Percentiles rank a stretch among this genome's conserved stretches.
phyloP scores from a whole-genome alignment of 2,329 filamentous ascomycete species.

The Aspergillus awamori region DNA sequence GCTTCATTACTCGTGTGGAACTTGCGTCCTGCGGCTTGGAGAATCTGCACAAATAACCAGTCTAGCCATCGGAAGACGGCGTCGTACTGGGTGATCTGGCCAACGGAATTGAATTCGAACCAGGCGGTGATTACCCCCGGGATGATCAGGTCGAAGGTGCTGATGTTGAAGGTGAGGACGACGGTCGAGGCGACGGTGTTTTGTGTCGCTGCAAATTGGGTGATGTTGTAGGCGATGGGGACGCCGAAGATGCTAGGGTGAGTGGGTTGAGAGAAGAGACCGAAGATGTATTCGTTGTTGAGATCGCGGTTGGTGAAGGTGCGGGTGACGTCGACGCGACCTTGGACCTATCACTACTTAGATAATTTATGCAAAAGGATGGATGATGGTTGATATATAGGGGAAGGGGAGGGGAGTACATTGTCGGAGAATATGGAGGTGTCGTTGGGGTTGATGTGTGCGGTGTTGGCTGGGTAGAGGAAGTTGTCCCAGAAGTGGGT shows the following conservation, averaged over 20 bases:
- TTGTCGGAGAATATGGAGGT: slow-evolving; percentile 27
- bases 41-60: slow-evolving; percentile 12
- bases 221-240: slow-evolving; percentile 29
- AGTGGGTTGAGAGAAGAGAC: slow-evolving; percentile 26
- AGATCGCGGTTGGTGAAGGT: slow-evolving; percentile 30
- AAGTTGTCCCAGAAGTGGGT: slow-evolving; percentile 29
- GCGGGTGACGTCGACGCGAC: slow-evolving; percentile 31
- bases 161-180: slow-evolving; percentile 30
- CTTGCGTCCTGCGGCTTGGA: slow-evolving; percentile 14
- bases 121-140: slow-evolving; percentile 23
- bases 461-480: slow-evolving; percentile 28
- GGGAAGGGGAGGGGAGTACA: slow-evolving; percentile 11
- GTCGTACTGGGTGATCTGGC: slow-evolving; percentile 25
- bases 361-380: not conserved
- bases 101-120: slow-evolving; percentile 8
- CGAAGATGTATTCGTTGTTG: slow-evolving; percentile 34
- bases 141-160: slow-evolving; percentile 23
- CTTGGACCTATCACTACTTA: slow-evolving; percentile 25
- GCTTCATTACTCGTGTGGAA: slow-evolving; percentile 21
- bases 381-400: no score
- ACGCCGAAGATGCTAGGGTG: slow-evolving; percentile 26
- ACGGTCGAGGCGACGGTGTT: slow-evolving; percentile 27
- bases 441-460: slow-evolving; percentile 26
- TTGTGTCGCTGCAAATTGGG: slow-evolving; percentile 28
- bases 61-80: slow-evolving; percentile 26